Evolutionary conservation across 1,139 yeast species (phyloP).

Genomic region (Candida smagusa): DNA sequence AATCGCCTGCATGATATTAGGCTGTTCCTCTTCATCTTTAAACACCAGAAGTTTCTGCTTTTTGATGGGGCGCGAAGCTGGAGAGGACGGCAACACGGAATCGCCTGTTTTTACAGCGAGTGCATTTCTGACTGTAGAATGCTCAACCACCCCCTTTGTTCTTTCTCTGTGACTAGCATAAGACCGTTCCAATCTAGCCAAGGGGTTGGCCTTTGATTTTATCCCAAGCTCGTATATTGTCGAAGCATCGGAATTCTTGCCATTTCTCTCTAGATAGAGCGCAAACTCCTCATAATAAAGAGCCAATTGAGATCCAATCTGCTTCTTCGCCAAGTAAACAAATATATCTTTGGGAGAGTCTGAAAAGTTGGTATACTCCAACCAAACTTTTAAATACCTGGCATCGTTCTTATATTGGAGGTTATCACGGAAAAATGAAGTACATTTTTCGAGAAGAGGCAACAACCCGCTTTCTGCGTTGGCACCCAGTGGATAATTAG

Average conservation of each 20-base stretch:
- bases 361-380: constrained; percentile 65
- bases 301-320: constrained; percentile 67
- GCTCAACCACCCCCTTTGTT: constrained; percentile 2
- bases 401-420: constrained; percentile 75
- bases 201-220: constrained; percentile 60
- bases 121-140: constrained; percentile 12
- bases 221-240: constrained; percentile 65
- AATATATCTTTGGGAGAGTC: constrained; percentile 75
- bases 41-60: constrained; percentile 30
- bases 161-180: constrained; percentile 48
- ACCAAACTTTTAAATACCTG: constrained; percentile 77
- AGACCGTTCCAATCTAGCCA: constrained; percentile 48
- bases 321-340: constrained; percentile 67
- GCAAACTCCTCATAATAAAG: constrained; percentile 83
- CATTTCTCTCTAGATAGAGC: constrained; percentile 52
- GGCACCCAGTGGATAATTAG: constrained; percentile 65
- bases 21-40: constrained; percentile 20
- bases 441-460: constrained; percentile 65
- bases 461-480: constrained; percentile 67
- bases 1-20: constrained; percentile 30
- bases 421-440: constrained; percentile 65
- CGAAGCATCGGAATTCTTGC: constrained; percentile 56
- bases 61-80: constrained; percentile 10
- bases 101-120: constrained; percentile 30
- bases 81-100: background rate